Base-by-base conservation (phyloP, 495 filamentous ascomycete genomes). In the Cladorrhinum samala region DNA sequence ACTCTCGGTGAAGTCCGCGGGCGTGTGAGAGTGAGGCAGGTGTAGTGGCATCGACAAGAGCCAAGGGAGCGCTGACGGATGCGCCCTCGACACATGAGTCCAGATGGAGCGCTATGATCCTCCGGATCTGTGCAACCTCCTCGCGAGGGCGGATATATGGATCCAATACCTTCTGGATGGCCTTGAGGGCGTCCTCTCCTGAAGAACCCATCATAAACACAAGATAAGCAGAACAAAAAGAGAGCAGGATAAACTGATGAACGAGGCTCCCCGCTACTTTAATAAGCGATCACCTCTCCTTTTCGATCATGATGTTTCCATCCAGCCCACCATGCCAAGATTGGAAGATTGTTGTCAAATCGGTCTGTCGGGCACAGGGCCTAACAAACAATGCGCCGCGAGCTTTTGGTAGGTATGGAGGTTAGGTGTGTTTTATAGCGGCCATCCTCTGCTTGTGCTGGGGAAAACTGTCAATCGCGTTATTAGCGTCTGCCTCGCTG, bases 1-100 rank as follows among this genome's bases (percentile, higher is more conserved):
- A 86, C 52, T 81, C 71, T 52, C 64, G 63, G 19, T 72, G 70
- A 1, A 63, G 64, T n/a, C 68, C 72, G 1, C 61, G 62, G 0
- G 66, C 50, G 19, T 60, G 49, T 52, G 54, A 65, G 27, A 37
- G 46, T 33, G 43, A 14, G 50, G 46, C 67, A 18, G 42, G 56
- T 30, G 46, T 49, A 17, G 58, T 59, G 5, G 61, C 25, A 5
- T 72, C 68, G 14, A 71, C 52, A 9, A 78, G 69, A 14, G 68
- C 67, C 23, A 77, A 53, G 4, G 73, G 69, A 17, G 55, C 64
- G 24, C 46, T 53, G 11, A 70, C 50, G n/a, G 64, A 52, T 13
- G 41, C 63, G 43, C 66, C 58, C 11, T 60, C 46, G 38, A 72
- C 36, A 33, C 64, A 66, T 20, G 68, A 64, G 16, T 62, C 59